Evolutionary conservation across 106 monocot species (phyloP), one percentile per base, ranked within the genome.

Genomic region (Triglochin maritima): DNA sequence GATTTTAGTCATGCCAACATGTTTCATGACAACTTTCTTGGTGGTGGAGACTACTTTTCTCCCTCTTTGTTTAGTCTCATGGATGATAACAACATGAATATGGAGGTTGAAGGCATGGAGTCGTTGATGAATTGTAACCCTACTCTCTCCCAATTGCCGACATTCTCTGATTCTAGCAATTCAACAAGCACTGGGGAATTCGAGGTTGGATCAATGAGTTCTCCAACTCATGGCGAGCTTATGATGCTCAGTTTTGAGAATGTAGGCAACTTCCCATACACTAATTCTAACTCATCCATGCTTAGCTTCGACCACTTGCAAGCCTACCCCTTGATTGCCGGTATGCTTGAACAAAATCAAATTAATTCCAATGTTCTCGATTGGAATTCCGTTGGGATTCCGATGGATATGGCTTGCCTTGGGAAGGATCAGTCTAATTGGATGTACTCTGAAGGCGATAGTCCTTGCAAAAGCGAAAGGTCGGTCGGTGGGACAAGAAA

Each of bases 391-490:
- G 3, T 61, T 10, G 60, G 44, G 60, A 11, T 42, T 17, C 44
- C 44, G 60, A 61, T 9, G 60, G 60, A 60, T 29, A 29, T 29
- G 4, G 60, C 17, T 60, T 43, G 17, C 10, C 10, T 17, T 29
- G 10, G 17, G 60, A 44, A 61, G 60, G 60, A 61, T 17, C 60
- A 61, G 44, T 29, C 44, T 17, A 61, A 44, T 17, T 61, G 60
- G 60, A 17, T 44, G 10, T 17, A 61, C 12, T 29, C 44, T 10
- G 60, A 44, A 9, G 60, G 41, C 29, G 44, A 8, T 29, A 61
- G 44, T 3, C 60, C 10, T 10, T 17, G 44, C 29, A 44, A 61
- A 44, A 9, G 53, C 12, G 53, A 53, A 7, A 12, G 53, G 53
- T 12, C 12, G 7, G 10, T 53, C 12, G 53, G 53, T 53, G 53